Evolutionary conservation across 352 stramenopile species (phyloP).

Genomic region (Phytophthora palmivora): DNA sequence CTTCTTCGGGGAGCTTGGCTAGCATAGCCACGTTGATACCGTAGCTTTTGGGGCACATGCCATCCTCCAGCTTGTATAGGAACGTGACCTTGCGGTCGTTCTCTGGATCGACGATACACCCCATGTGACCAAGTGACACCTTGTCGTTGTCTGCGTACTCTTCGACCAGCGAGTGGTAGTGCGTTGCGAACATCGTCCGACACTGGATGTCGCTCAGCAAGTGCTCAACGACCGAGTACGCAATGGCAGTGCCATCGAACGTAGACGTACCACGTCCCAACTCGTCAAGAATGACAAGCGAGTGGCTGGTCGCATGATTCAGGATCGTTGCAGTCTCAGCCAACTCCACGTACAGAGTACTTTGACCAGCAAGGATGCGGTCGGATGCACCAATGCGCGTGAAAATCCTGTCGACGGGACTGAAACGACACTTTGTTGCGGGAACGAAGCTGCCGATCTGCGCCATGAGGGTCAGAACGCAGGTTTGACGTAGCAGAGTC

Average conservation of each 20-base stretch:
- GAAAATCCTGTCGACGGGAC: slow-evolving; percentile 98
- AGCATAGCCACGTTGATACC: slow-evolving; percentile 99
- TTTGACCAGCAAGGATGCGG: slow-evolving; percentile 97
- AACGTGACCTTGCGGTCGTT: slow-evolving; percentile 97
- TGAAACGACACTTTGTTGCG: slow-evolving; percentile 93
- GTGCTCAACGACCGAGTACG: slow-evolving; percentile 96
- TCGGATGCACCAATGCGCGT: slow-evolving; percentile 99
- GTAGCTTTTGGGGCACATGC: slow-evolving; percentile 98
- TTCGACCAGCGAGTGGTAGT: slow-evolving; percentile 97
- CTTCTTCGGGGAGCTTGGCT: slow-evolving; percentile 95
- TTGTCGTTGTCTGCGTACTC: slow-evolving; percentile 71
- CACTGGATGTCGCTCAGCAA: slow-evolving; percentile 89
- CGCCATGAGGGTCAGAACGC: slow-evolving; percentile 97
- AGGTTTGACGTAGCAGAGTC: slow-evolving; percentile 98
- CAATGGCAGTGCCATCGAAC: slow-evolving; percentile 98
- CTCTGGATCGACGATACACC: slow-evolving; percentile 78
- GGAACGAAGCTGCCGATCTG: slow-evolving; percentile 99
- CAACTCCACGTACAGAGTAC: slow-evolving; percentile 99
- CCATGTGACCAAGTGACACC: slow-evolving; percentile 84
- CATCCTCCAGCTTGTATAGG: slow-evolving; percentile 97
- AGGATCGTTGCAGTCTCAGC: slow-evolving; percentile 98
- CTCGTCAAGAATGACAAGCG: slow-evolving; percentile 99
- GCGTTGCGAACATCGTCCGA: slow-evolving; percentile 98
- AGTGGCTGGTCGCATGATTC: slow-evolving; percentile 94
- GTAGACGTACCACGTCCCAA: slow-evolving; percentile 98